Base-by-base conservation (phyloP, 768 basidiomycete species). In the Hygrocybe punicea region DNA sequence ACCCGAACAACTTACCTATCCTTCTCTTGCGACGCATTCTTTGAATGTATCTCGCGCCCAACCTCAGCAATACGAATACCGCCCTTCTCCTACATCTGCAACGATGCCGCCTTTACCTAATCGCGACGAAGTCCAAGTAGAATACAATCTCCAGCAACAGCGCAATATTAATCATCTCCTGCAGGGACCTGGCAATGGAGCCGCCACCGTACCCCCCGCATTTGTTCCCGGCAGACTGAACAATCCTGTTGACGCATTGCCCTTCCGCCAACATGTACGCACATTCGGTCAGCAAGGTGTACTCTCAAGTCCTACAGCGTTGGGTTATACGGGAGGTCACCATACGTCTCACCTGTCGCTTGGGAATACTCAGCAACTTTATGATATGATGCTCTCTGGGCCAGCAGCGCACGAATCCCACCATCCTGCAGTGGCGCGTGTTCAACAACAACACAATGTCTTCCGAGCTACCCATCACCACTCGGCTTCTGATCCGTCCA, bases 391-490 rank as follows among this genome's bases (percentile, higher is more conserved):
- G 81, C 72, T 84, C 48, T 81, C 82, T 40, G 79, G 74, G 24
- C 71, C 78, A 34, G 76, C 80, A 55, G 76, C 80, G 55, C 73
- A 73, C 54, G 83, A 86, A 60, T 77, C 76, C 59, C 83, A 79
- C 51, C 79, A 84, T 66, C 81, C 86, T 35, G 81, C 87, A 33
- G 84, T 89, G 56, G 78, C 83, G 51, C 88, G 88, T 61, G 83
- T 89, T 50, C 89, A 91, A 69, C 88, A 90, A 63, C 89, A 89
- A 65, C 86, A 85, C 66, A 84, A 84, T 62, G 79, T 79, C 45
- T 91, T 87, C 75, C 86, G 87, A 36, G 78, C 76, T 24, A 83
- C 81, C 23, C 89, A 92, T 69, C 90, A 91, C 60, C 89, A 92
- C 70, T 91, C 89, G 35, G 81, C 88, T 4, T 91, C 89, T 1